phyloP scores from a whole-genome alignment of 352 stramenopile genomes.

The Phytophthora pistaciae region DNA sequence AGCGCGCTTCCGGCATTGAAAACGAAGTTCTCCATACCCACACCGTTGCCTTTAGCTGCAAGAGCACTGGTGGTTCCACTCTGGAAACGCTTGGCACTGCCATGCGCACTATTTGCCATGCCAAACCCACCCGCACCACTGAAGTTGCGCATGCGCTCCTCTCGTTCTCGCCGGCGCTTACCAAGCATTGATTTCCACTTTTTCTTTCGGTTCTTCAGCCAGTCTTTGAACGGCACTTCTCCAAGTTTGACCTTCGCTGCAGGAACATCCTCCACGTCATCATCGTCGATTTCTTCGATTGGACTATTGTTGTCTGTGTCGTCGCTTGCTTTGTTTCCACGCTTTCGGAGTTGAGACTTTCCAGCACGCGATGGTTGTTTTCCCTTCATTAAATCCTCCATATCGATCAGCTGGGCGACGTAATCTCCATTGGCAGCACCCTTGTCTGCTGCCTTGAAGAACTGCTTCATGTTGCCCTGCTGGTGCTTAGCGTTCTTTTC shows the following conservation, averaged over 20 bases:
- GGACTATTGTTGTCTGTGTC: slow-evolving; percentile 19
- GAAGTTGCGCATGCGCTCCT: slow-evolving; percentile 56
- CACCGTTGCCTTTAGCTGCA: slow-evolving; percentile 40
- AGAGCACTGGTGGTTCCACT: slow-evolving; percentile 27
- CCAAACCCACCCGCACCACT: slow-evolving; percentile 31
- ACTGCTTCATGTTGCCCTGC: slow-evolving; percentile 89
- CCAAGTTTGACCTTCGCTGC: slow-evolving; percentile 57
- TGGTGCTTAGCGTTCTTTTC: slow-evolving; percentile 88
- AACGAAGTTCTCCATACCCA: slow-evolving; percentile 88
- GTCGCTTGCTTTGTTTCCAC: slow-evolving; percentile 21
- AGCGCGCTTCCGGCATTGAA: slow-evolving; percentile 65
- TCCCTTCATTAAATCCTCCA: slow-evolving; percentile 66
- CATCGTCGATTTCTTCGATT: slow-evolving; percentile 41
- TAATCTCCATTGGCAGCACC: slow-evolving; percentile 46
- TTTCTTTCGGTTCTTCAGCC: slow-evolving; percentile 75
- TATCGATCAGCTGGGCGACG: slow-evolving; percentile 72
- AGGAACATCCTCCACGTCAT: slow-evolving; percentile 20
- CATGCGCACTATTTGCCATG: slow-evolving; percentile 35
- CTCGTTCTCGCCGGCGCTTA: slow-evolving; percentile 66
- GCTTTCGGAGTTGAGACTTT: slow-evolving; percentile 24
- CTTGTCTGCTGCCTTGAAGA: slow-evolving; percentile 75
- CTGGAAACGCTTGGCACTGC: slow-evolving; percentile 51
- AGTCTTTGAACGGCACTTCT: slow-evolving; percentile 65
- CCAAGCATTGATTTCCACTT: slow-evolving; percentile 72
- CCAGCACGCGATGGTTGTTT: slow-evolving; percentile 20